Conservation (phyloP, 2,329 filamentous ascomycete genomes). For the Gnomoniopsis smithogilvyi region DNA sequence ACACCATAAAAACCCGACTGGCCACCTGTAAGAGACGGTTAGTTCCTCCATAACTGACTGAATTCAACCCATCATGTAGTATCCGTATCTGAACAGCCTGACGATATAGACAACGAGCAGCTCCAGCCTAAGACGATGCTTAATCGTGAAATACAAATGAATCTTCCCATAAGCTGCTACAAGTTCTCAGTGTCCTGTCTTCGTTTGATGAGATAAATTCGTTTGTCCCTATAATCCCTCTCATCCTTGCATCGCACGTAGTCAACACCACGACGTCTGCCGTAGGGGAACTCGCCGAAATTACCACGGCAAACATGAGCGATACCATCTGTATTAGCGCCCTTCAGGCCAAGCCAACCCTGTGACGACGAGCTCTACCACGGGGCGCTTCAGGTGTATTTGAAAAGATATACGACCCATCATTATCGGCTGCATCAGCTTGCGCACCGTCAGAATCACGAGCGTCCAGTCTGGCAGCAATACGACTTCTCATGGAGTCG, state of each 20-base stretch:
- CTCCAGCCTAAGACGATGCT: constrained; percentile 11
- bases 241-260: neutral
- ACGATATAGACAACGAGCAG: constrained; percentile 10
- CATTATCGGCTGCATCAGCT: neutral
- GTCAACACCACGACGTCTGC: neutral
- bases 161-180: constrained; percentile 8
- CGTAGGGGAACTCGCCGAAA: neutral
- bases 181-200: neutral
- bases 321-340: neutral
- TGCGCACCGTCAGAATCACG: neutral
- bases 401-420: neutral
- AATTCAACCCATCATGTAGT: neutral
- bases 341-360: constrained; percentile 1
- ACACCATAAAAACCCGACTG: neutral
- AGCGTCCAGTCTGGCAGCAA: neutral
- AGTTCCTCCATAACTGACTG: neutral
- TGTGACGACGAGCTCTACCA: neutral
- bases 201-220: constrained; percentile 1
- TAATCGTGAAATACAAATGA: constrained; percentile 15
- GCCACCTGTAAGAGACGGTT: neutral
- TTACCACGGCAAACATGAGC: neutral
- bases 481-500: neutral
- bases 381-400: neutral
- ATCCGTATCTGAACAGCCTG: constrained; percentile 7
- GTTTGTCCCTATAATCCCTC: neutral